Evolutionary conservation across 2,329 filamentous ascomycete species (phyloP), one percentile per base, ranked within the genome.

Genomic region (Aureobasidium namibiae): DNA sequence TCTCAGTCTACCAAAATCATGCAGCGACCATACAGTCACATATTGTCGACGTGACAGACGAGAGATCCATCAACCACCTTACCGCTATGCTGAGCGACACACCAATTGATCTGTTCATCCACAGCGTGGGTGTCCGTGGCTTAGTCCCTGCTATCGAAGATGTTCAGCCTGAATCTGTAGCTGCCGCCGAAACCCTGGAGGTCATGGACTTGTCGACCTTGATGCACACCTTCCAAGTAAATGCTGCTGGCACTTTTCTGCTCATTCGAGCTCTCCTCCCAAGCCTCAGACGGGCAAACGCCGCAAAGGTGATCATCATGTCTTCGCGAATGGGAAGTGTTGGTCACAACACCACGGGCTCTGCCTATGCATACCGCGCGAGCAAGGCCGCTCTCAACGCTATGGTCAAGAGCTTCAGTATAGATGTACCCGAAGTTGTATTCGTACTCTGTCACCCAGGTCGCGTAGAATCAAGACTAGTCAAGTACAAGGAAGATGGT

Each of bases 351-450:
- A 64, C 61, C 0, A 66, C 67, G 1, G 76, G 76, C 0, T 70
- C 72, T 2, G 75, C 70, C 2, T 79, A 78, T 62, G 77, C 77
- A 11, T 79, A 79, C 63, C 67, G 76, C 9, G 75, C 76, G 4
- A 74, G 71, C 42, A 78, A 79, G 63, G 76, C 76, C 3, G 77
- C 74, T 24, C 64, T 78, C 36, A 78, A 79, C 61, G 73, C 74
- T 6, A 69, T 79, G 8, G 69, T 78, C 1, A 72, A 72, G 64
- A 75, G 72, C 44, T 73, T 78, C 34, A 70, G 68, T 31, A 66
- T 76, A 9, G 76, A 78, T 68, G 70, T 77, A 14, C 71, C 72
- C 0, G 72, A 74, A 5, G 72, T 76, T 1, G 63, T 63, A 1
- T 78, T 76, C 57, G 65, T 75, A 52, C 60, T 77, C 31, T 64